Evolutionary conservation across 2,329 filamentous ascomycete genomes (phyloP), one percentile per base, ranked within the genome.

Genomic region (Penicillium occitanis): DNA sequence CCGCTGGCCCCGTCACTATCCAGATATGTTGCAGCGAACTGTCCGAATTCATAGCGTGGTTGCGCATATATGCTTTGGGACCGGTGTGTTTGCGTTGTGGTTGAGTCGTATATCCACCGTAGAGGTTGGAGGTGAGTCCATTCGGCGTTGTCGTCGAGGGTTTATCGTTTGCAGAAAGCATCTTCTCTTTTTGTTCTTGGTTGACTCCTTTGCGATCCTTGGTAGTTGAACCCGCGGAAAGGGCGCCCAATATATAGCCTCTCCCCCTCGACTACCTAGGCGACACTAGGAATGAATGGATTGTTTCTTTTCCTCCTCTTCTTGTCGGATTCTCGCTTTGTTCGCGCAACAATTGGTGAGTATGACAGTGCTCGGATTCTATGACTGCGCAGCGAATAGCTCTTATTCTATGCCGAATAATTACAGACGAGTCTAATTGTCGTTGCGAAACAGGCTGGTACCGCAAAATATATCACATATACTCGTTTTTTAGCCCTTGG

Each of bases 1-100:
- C 91, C 51, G 91, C 90, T 61, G 91, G 91, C 33, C 91, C 91
- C 1, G 90, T 92, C 61, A 93, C 87, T 67, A 93, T 84, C 90
- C 90, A 93, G 74, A 93, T 92, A 77, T 93, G 90, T 73, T 89
- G 88, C 48, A 78, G 66, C 42, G 71, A 68, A 13, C 60, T 58
- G 13, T n/a, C 50, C 22, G 64, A 37, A 17, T 51, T 37, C 61
- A 63, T 59, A 35, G 57, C 44, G 42, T 37, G 42, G 13, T 35
- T 63, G 35, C 53, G 65, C 37, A 60, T 53, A 40, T 53, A 51
- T 63, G 65, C 44, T 22, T 59, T 62, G 30, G 62, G 48, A 14
- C 42, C 40, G 5, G 48, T 44, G 25, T 33, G 25, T 40, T 50
- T 55, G 28, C 25, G 3, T 40, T n/a, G 33, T 59, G 55, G 44